These are phyloP conservation scores for Malassezia dermatis DNA, from an alignment of 1,284 basidiomycete species.

Conservation along the genomic window DNA sequence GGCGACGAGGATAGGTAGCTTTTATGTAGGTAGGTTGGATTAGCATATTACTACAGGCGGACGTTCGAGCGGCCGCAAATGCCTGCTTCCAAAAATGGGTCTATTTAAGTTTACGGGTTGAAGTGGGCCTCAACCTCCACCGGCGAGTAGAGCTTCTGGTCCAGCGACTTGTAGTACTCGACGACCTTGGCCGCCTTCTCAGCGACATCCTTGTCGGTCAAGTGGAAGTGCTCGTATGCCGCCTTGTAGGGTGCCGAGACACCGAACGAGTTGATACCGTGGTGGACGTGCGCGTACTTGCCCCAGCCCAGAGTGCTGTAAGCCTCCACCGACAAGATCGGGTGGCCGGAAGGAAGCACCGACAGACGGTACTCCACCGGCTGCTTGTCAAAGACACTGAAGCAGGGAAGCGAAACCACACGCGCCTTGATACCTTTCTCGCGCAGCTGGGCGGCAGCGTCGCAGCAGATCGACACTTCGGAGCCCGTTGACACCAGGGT, in stretches of 20 bases:
- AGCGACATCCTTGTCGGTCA: conserved; percentile 58
- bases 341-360: conserved; percentile 76
- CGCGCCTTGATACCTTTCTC: conserved; percentile 63
- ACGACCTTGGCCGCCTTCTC: conserved; percentile 71
- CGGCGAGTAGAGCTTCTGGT: conserved; percentile 64
- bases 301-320: conserved; percentile 50
- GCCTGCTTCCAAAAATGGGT: not conserved
- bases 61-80: not conserved
- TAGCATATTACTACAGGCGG: not conserved
- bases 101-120: not conserved
- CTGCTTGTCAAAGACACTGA: conserved; percentile 79
- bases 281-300: conserved; percentile 44
- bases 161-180: conserved; percentile 73
- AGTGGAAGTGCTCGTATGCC: conserved; percentile 57
- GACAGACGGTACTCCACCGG: conserved; percentile 66
- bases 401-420: conserved; percentile 78
- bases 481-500: conserved; percentile 81
- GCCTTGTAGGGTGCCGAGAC: conserved; percentile 78
- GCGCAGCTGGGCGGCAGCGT: conserved; percentile 65
- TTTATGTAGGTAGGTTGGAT: not conserved
- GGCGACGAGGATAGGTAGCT: not conserved
- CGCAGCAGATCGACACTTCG: conserved; percentile 74
- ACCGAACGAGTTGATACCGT: conserved; percentile 52
- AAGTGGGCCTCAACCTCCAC: conserved; percentile 49
- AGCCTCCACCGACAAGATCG: conserved; percentile 81